Conservation (phyloP, 768 basidiomycete genomes). For the Goffeauzyma gilvescens region DNA sequence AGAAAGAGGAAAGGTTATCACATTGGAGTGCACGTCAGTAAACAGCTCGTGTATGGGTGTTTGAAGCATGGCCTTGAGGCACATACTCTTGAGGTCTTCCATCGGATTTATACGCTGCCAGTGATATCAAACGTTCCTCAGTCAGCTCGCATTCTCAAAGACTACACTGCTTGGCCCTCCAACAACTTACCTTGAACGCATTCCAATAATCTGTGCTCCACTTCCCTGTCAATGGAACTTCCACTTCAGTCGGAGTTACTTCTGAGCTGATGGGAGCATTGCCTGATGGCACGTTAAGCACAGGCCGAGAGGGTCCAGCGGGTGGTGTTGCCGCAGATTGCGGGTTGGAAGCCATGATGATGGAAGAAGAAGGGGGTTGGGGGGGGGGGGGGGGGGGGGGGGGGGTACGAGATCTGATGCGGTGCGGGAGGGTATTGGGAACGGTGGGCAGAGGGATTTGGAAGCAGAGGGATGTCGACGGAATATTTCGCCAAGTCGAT, state of each 20-base stretch:
- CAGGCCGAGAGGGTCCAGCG: too few species aligned
- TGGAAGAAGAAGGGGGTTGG: neutral
- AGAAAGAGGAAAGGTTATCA: neutral
- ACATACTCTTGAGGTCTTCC: slow-evolving; percentile 21
- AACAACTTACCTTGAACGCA: slow-evolving; percentile 16
- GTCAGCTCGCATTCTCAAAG: neutral
- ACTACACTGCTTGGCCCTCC: too few species aligned
- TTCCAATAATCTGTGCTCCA: slow-evolving; percentile 13
- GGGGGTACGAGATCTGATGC: neutral
- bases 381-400: neutral
- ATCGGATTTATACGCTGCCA: slow-evolving; percentile 15
- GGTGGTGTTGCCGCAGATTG: too few species aligned
- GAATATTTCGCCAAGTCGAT: too few species aligned
- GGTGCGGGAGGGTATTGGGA: too few species aligned
- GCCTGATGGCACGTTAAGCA: slow-evolving; percentile 23
- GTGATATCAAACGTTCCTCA: neutral
- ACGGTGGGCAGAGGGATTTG: too few species aligned
- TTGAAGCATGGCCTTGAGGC: neutral
- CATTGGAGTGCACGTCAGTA: too few species aligned
- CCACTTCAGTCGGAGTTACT: slow-evolving; percentile 10
- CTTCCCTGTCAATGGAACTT: slow-evolving; percentile 21
- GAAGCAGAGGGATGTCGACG: too few species aligned
- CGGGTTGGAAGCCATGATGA: neutral
- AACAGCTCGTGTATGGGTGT: too few species aligned
- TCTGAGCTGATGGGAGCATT: slow-evolving; percentile 13